These are phyloP conservation scores for Fusarium nelsonii DNA, from an alignment of 2,329 filamentous ascomycete genomes.

Conservation along the genomic window DNA sequence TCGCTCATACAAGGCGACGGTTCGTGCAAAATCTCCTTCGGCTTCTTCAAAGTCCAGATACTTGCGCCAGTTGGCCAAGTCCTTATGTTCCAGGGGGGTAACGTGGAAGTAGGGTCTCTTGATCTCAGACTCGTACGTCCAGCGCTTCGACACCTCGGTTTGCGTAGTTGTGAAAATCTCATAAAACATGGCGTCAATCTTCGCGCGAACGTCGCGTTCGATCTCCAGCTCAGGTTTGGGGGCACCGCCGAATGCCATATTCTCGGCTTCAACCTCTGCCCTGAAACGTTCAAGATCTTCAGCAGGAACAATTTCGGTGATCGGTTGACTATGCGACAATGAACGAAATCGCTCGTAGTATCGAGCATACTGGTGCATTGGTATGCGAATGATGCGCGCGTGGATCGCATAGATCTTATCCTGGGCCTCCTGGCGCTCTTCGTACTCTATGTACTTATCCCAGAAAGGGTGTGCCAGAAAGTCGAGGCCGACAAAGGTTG, in stretches of 20 bases:
- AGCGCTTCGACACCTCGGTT: conserved; percentile 88
- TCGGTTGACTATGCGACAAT: conserved; percentile 77
- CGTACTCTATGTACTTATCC: conserved; percentile 99
- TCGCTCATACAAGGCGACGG: conserved; percentile 89
- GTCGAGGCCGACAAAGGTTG: conserved; percentile 86
- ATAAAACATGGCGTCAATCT: conserved; percentile 84
- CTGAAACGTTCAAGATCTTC: conserved; percentile 77
- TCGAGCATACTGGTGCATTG: conserved; percentile 93
- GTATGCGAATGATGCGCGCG: conserved; percentile 84
- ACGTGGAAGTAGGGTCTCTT: conserved; percentile 98
- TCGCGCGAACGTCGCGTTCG: conserved; percentile 83
- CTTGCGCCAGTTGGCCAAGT: conserved; percentile 92
- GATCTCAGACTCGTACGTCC: conserved; percentile 94
- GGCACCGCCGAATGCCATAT: conserved; percentile 62
- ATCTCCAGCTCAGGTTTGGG: conserved; percentile 80
- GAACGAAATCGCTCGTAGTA: conserved; percentile 93
- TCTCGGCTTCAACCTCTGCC: conserved; percentile 77
- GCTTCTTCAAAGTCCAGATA: conserved; percentile 96
- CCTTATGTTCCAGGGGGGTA: conserved; percentile 86
- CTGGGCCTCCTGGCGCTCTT: conserved; percentile 86
- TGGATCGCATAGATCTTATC: conserved; percentile 90
- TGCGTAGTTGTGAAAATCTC: conserved; percentile 86
- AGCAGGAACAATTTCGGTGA: conserved; percentile 77
- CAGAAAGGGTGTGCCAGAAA: conserved; percentile 96
- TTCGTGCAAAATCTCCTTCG: conserved; percentile 81